These are phyloP conservation scores for Didymella keratinophila DNA, from an alignment of 2,329 filamentous ascomycete genomes.

Conservation along the genomic window DNA sequence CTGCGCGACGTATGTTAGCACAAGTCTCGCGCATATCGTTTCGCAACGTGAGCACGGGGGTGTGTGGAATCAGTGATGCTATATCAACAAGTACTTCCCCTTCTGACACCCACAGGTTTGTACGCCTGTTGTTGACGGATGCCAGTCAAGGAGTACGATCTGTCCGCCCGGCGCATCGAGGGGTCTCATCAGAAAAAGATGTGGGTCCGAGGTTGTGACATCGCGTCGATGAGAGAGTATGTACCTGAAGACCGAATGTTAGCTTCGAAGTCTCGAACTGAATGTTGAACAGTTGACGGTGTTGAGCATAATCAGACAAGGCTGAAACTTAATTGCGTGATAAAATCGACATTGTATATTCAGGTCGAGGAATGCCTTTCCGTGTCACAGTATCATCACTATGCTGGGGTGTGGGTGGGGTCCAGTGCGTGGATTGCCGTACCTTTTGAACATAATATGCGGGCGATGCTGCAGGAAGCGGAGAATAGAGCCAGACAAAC, in stretches of 20 bases:
- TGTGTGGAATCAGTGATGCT: constrained; percentile 67
- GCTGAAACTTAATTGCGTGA: constrained; percentile 70
- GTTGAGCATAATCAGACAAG: constrained; percentile 66
- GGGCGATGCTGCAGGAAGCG: background rate
- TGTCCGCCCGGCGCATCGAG: constrained; percentile 76
- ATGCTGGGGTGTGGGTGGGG: constrained; percentile 39
- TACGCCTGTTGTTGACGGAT: constrained; percentile 66
- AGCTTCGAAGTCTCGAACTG: constrained; percentile 31
- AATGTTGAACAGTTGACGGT: constrained; percentile 21
- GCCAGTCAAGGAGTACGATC: constrained; percentile 61
- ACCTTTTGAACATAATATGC: constrained; percentile 52
- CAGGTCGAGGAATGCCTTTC: constrained; percentile 74
- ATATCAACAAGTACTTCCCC: constrained; percentile 71
- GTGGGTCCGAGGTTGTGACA: constrained; percentile 10
- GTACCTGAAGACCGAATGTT: constrained; percentile 45
- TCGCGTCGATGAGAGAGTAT: constrained; percentile 29
- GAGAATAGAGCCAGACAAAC: constrained; percentile 8
- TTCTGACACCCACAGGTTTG: constrained; percentile 67
- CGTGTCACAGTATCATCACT: constrained; percentile 70
- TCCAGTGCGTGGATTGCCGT: constrained; percentile 27
- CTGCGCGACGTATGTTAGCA: constrained; percentile 39
- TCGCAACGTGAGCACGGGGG: constrained; percentile 15
- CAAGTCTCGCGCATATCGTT: constrained; percentile 15
- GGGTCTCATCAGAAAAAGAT: constrained; percentile 63
- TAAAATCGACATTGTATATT: constrained; percentile 70